Evolutionary conservation across 345 rosid genomes (phyloP), one percentile per base, ranked within the genome.

Genomic region (Hibiscus syriacus): DNA sequence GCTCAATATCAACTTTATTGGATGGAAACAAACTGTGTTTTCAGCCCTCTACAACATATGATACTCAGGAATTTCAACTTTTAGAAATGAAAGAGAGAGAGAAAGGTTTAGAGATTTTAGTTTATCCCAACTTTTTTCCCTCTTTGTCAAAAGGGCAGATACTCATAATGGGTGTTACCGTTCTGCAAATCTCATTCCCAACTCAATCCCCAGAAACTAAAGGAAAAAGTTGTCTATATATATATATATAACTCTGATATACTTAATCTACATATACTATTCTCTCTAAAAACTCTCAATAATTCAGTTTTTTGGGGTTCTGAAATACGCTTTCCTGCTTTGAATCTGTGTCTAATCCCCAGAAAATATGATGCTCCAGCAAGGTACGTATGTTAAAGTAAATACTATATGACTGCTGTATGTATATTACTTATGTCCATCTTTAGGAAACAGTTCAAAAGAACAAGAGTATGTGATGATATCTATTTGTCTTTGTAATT

Each of bases 351-450:
- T 74, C 74, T 64, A 5, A 59, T 43, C 55, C 55, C 16, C 71
- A 27, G 64, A 73, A 36, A 36, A 65, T 74, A 70, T 79, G 76
- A 83, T 80, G 79, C 70, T 80, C 73, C 77, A 69, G 79, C 77
- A 79, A 85, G 89, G 86, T 84, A 79, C 67, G 62, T 63, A 3
- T 63, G 10, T 16, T 10, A 22, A 26, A 56, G 9, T 30, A 39
- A 29, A 34, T 55, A 41, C 29, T 13, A 32, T 43, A 14, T 6
- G 48, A 49, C 16, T 46, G 20, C 2, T 36, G 4, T 29, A 29
- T 29, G 4, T 29, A 29, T 1, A 29, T 1, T n/a, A n/a, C n/a
- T n/a, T n/a, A n/a, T n/a, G n/a, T n/a, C n/a, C n/a, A n/a, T n/a
- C n/a, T n/a, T n/a, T n/a, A n/a, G n/a, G n/a, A n/a, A n/a, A n/a